Percentiles rank a stretch among this genome's conserved stretches.
phyloP scores from a whole-genome alignment of 495 filamentous ascomycete species.

The Tuber calosporum region DNA sequence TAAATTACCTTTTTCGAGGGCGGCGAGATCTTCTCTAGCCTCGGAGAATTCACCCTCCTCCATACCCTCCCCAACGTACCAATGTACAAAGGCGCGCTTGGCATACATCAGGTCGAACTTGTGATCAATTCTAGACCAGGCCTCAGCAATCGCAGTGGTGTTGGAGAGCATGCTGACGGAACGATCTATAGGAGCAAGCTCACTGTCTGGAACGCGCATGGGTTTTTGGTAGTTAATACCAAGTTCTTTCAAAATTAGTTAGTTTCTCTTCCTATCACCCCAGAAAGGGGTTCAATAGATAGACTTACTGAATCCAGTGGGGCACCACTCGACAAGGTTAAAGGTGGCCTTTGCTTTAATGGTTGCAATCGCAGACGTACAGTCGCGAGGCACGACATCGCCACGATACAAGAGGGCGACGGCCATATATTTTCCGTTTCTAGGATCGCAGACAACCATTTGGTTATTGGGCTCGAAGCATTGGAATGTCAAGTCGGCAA shows the following conservation, averaged over 20 bases:
- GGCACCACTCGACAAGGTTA: conserved; percentile 99
- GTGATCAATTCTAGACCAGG: conserved; percentile 92
- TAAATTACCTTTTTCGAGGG: conserved; percentile 49
- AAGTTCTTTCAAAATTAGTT: conserved; percentile 53
- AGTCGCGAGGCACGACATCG: conserved; percentile 94
- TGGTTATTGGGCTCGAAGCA: conserved; percentile 78
- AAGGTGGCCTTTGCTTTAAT: conserved; percentile 99
- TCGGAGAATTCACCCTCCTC: conserved; percentile 99
- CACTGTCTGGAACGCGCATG: conserved; percentile 88
- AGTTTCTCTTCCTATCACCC: neutral
- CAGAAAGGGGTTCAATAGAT: neutral
- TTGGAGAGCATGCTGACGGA: conserved; percentile 99
- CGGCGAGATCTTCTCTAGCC: conserved; percentile 95
- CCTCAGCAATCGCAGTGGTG: conserved; percentile 97
- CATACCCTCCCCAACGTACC: conserved; percentile 99
- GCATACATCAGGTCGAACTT: conserved; percentile 99
- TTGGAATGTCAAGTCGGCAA: conserved; percentile 78
- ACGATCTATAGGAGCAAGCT: conserved; percentile 93
- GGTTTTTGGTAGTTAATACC: conserved; percentile 99
- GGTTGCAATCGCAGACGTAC: conserved; percentile 78
- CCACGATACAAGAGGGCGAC: conserved; percentile 96
- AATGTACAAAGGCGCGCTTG: conserved; percentile 99
- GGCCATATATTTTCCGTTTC: conserved; percentile 99
- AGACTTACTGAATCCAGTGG: conserved; percentile 75
- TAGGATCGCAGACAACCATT: conserved; percentile 99